These are phyloP conservation scores for Didymellaceae sp. DNA, from an alignment of 2,329 filamentous ascomycete genomes.

Conservation along the genomic window DNA sequence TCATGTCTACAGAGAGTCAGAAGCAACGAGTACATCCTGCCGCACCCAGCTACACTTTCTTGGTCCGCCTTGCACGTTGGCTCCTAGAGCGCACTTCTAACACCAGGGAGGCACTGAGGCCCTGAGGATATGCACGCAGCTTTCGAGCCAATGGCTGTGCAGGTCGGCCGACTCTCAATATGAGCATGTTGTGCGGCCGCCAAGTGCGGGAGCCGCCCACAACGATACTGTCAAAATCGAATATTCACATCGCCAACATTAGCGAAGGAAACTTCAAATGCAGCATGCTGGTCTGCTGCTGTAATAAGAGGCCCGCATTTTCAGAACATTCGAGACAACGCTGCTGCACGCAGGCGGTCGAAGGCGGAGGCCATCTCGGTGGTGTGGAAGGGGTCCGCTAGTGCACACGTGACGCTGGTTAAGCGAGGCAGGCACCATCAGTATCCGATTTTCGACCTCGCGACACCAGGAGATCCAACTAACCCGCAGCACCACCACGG, in stretches of 20 bases:
- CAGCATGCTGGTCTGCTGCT: too few species aligned
- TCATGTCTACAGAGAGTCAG: too few species aligned
- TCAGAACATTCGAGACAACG: background rate
- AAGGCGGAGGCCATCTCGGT: too few species aligned
- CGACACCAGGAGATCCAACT: constrained; percentile 27
- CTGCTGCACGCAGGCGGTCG: background rate
- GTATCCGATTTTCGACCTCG: constrained; percentile 3
- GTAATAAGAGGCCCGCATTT: background rate
- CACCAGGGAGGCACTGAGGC: too few species aligned
- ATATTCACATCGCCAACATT: background rate
- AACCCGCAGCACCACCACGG: constrained; percentile 44
- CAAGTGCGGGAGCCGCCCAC: constrained; percentile 7
- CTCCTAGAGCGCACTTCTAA: too few species aligned
- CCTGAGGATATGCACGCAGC: too few species aligned
- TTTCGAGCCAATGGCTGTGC: too few species aligned
- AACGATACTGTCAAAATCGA: background rate
- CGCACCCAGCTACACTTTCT: too few species aligned
- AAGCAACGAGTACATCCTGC: too few species aligned
- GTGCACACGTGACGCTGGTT: constrained; percentile 6
- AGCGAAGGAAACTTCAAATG: too few species aligned
- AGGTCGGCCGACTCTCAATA: background rate
- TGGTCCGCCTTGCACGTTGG: too few species aligned
- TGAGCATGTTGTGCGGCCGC: background rate
- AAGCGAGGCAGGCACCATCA: constrained; percentile 9
- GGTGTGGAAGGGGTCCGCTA: background rate